These are phyloP conservation scores for Polytrichum formosum DNA, from an alignment of 225 moss, liverwort and hornwort species.

Conservation along the genomic window DNA sequence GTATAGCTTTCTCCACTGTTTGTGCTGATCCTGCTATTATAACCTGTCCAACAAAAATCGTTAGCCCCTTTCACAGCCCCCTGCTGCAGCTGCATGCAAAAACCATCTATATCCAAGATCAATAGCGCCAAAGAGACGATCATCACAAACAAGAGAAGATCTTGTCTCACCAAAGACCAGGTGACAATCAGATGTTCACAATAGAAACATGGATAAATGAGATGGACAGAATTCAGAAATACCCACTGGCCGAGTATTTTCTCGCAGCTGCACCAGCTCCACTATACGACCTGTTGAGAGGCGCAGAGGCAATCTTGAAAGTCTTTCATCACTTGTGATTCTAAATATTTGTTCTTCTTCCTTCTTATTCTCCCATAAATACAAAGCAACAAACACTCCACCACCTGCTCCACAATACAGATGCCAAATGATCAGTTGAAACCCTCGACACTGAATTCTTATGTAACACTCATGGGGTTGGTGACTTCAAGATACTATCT, in stretches of 20 bases:
- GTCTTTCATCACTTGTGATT: constrained; percentile 81
- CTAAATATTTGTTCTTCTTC: constrained; percentile 88
- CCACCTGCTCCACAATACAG: constrained; percentile 46
- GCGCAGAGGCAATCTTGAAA: constrained; percentile 81
- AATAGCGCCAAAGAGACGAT: no score
- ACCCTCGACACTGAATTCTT: not conserved
- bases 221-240: not conserved
- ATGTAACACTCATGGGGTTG: no score
- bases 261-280: constrained; percentile 76
- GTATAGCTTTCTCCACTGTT: constrained; percentile 64
- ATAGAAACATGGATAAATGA: no score
- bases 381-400: constrained; percentile 64
- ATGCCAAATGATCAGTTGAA: not conserved
- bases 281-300: constrained; percentile 66
- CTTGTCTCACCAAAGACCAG: not conserved
- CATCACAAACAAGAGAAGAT: no score
- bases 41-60: constrained; percentile 47
- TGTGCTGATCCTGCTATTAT: constrained; percentile 81
- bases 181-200: not conserved
- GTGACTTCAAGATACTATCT: no score
- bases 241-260: constrained; percentile 78
- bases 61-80: not conserved
- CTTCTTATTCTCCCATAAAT: constrained; percentile 73
- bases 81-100: not conserved
- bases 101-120: no score